A percentile compares a stretch with the other conserved stretches of the same genome.
phyloP scores from a whole-genome alignment of 148 eudicot genomes.

The Pouteria glomerata region DNA sequence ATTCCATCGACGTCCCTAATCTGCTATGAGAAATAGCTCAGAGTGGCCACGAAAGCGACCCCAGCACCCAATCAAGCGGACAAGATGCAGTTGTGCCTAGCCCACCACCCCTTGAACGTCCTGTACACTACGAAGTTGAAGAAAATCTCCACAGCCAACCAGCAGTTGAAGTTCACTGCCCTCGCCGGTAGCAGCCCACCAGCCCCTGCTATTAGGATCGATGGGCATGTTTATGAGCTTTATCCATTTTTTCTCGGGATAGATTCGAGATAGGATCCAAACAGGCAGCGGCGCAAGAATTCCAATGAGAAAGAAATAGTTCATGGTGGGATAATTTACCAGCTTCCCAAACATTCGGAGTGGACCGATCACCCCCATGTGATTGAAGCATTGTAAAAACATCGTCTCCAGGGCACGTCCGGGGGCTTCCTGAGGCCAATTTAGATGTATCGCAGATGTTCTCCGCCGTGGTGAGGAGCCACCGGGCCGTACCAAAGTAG shows the following conservation, averaged over 20 bases:
- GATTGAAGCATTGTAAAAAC: slow-evolving; percentile 46
- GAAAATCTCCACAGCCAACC: slow-evolving; percentile 26
- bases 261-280: slow-evolving; percentile 27
- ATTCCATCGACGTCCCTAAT: slow-evolving; percentile 23
- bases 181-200: slow-evolving; percentile 34
- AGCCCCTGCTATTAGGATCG: slow-evolving; percentile 27
- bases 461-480: slow-evolving; percentile 33
- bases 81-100: slow-evolving; percentile 35
- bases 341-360: slow-evolving; percentile 38
- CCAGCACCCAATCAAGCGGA: slow-evolving; percentile 36
- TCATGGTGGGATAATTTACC: slow-evolving; percentile 28
- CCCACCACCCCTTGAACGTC: slow-evolving; percentile 32
- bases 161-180: slow-evolving; percentile 32
- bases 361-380: slow-evolving; percentile 51
- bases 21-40: slow-evolving; percentile 33
- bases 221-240: slow-evolving; percentile 35
- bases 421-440: slow-evolving; percentile 41
- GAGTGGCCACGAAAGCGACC: slow-evolving; percentile 35
- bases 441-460: slow-evolving; percentile 25
- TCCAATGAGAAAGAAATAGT: slow-evolving; percentile 43
- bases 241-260: slow-evolving; percentile 38
- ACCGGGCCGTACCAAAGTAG: slow-evolving; percentile 42
- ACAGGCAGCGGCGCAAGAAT: slow-evolving; percentile 29
- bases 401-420: slow-evolving; percentile 53
- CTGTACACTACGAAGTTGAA: slow-evolving; percentile 34